Percentiles rank a stretch among this genome's conserved stretches.
Conservation (phyloP, 2,329 filamentous ascomycete species). For the Fonsecaea pedrosoi region DNA sequence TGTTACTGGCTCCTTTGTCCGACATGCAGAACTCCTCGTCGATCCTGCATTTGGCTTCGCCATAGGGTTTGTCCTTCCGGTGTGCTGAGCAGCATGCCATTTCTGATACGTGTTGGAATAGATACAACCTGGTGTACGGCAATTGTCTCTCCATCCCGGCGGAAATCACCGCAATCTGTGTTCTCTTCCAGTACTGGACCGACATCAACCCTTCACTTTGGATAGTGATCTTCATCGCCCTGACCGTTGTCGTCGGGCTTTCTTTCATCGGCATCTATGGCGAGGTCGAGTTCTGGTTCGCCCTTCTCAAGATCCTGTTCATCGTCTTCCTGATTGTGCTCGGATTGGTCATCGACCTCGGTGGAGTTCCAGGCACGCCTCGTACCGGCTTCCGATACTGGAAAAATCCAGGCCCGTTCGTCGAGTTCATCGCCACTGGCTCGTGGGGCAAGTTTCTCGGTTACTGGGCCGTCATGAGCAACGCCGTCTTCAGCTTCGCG, state of each 20-base stretch:
- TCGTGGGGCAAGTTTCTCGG: conserved; percentile 68
- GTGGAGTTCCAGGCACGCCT: conserved; percentile 64
- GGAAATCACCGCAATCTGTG: conserved; percentile 68
- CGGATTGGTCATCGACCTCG: conserved; percentile 66
- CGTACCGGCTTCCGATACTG: conserved; percentile 73
- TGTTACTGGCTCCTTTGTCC: conserved; percentile 58
- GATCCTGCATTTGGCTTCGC: conserved; percentile 60
- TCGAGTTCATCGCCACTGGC: conserved; percentile 67
- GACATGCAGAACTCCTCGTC: conserved; percentile 59
- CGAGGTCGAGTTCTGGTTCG: conserved; percentile 63
- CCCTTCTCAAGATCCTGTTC: conserved; percentile 64
- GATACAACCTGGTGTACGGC: conserved; percentile 53
- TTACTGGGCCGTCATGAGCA: conserved; percentile 57
- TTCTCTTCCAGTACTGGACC: conserved; percentile 69
- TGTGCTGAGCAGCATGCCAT: not conserved
- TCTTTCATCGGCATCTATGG: conserved; percentile 50
- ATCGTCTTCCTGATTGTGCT: conserved; percentile 64
- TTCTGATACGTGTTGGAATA: conserved; percentile 10
- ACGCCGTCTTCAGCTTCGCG: conserved; percentile 51
- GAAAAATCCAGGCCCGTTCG: conserved; percentile 71
- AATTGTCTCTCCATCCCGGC: conserved; percentile 62
- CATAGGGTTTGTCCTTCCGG: conserved; percentile 45
- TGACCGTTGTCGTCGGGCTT: conserved; percentile 47
- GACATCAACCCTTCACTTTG: conserved; percentile 57
- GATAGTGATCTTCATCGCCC: conserved; percentile 49